phyloP scores from a whole-genome alignment of 2,329 filamentous ascomycete species.

The Rugonectria rugulosa region DNA sequence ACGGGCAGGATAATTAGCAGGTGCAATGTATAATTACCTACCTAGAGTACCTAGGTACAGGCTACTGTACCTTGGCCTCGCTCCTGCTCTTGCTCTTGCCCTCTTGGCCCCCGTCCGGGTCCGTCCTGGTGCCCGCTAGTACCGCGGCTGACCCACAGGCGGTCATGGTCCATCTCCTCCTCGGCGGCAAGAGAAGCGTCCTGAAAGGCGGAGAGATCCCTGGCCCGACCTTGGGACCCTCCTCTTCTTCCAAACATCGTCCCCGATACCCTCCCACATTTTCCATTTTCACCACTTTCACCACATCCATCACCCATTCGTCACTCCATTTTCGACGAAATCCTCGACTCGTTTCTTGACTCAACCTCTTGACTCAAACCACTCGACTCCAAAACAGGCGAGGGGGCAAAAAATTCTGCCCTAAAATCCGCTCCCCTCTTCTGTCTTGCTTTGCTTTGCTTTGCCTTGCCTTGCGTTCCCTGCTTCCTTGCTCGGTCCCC shows the following conservation, averaged over 20 bases:
- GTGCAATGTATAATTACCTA: no score
- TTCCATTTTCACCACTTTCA: no score
- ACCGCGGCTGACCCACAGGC: constrained; percentile 31
- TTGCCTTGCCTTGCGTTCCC: background rate
- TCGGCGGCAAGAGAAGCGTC: constrained; percentile 47
- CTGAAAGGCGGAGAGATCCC: constrained; percentile 47
- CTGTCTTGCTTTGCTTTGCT: constrained; percentile 1
- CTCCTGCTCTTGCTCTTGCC: constrained; percentile 1
- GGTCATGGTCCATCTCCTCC: constrained; percentile 21
- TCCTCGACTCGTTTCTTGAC: no score
- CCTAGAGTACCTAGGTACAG: no score
- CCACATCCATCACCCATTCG: no score
- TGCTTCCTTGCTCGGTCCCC: background rate
- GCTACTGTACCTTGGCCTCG: background rate
- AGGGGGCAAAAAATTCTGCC: no score
- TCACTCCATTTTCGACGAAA: no score
- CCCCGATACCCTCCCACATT: constrained; percentile 19
- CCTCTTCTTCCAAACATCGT: background rate
- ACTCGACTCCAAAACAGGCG: background rate
- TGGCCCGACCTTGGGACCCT: background rate
- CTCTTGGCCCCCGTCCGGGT: constrained; percentile 6
- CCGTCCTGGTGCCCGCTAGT: constrained; percentile 22
- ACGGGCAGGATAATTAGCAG: no score
- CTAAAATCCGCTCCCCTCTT: no score
- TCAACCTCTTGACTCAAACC: background rate